A percentile compares a stretch with the other conserved stretches of the same genome.
Conservation (phyloP, 805 yeast genomes). For the Candida bentonensis region DNA sequence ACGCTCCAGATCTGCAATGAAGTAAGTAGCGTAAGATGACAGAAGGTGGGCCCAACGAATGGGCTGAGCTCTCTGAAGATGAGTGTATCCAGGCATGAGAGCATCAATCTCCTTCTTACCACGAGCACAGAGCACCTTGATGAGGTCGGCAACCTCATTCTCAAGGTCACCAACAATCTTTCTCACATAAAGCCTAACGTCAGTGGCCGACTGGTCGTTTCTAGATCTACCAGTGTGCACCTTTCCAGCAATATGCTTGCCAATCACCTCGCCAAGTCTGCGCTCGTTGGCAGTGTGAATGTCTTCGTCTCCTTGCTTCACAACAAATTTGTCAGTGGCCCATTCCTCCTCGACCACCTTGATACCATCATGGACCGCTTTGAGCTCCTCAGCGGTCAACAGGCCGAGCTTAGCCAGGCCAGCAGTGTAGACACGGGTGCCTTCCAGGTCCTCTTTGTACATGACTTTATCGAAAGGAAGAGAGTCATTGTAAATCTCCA, state of each 20-base stretch:
- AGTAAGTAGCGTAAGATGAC: constrained; percentile 85
- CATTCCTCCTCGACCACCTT: constrained; percentile 64
- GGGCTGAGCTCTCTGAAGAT: constrained; percentile 98
- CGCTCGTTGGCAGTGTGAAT: constrained; percentile 98
- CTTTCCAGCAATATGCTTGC: constrained; percentile 86
- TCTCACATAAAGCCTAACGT: constrained; percentile 88
- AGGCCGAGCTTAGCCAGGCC: constrained; percentile 74
- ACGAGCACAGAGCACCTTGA: constrained; percentile 53
- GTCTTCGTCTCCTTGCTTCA: constrained; percentile 87
- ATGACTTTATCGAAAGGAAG: constrained; percentile 89
- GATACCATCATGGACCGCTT: constrained; percentile 74
- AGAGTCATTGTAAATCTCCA: constrained; percentile 95
- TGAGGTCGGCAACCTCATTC: constrained; percentile 43
- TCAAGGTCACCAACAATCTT: constrained; percentile 51
- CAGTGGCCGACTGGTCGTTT: constrained; percentile 99
- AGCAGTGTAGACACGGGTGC: constrained; percentile 83
- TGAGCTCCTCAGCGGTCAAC: constrained; percentile 56
- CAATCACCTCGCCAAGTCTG: constrained; percentile 91
- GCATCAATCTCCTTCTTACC: constrained; percentile 79
- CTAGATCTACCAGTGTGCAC: constrained; percentile 99
- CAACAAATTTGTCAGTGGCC: constrained; percentile 53
- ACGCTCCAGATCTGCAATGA: constrained; percentile 81
- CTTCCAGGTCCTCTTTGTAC: constrained; percentile 89
- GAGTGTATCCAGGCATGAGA: constrained; percentile 98
- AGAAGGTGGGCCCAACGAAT: constrained; percentile 99